Percentiles rank a stretch among this genome's conserved stretches.
These are phyloP conservation scores for Rhododendron simsii DNA, from an alignment of 148 eudicot genomes.

Conservation along the genomic window DNA sequence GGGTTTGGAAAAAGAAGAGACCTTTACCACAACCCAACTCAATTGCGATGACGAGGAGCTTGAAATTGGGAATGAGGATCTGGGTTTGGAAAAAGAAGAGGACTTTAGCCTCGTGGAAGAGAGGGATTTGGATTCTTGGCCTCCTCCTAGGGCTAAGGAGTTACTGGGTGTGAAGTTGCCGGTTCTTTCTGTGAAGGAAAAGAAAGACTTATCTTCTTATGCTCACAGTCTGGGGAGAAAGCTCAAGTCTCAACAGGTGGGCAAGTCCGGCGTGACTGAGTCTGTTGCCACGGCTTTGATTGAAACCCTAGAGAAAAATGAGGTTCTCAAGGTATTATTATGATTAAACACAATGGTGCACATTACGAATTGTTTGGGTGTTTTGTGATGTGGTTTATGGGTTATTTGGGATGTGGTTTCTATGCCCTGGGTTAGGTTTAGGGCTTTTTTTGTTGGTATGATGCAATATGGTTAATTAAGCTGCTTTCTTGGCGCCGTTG, in stretches of 20 bases:
- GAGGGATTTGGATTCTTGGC: background rate
- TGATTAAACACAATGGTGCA: background rate
- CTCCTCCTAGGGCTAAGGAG: background rate
- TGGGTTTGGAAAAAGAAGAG: background rate
- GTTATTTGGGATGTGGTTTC: background rate
- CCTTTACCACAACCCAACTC: background rate
- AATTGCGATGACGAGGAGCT: background rate
- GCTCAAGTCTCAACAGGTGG: conserved; percentile 83
- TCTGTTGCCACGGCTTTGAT: conserved; percentile 54
- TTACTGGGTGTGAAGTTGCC: conserved; percentile 25
- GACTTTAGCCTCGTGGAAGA: background rate
- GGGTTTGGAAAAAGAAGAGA: background rate
- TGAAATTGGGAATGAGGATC: background rate
- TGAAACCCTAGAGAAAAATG: conserved; percentile 72
- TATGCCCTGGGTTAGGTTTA: background rate
- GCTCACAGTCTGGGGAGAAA: conserved; percentile 77
- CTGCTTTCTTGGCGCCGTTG: background rate
- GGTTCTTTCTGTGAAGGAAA: conserved; percentile 65
- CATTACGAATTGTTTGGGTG: background rate
- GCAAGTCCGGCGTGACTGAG: conserved; percentile 78
- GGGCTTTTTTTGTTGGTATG: background rate
- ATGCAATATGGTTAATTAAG: background rate
- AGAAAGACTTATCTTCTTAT: conserved; percentile 75
- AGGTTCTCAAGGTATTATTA: conserved; percentile 76
- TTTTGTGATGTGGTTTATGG: background rate